Base-by-base conservation (phyloP, 2,329 filamentous ascomycete genomes). In the Chaetomium sp. region DNA sequence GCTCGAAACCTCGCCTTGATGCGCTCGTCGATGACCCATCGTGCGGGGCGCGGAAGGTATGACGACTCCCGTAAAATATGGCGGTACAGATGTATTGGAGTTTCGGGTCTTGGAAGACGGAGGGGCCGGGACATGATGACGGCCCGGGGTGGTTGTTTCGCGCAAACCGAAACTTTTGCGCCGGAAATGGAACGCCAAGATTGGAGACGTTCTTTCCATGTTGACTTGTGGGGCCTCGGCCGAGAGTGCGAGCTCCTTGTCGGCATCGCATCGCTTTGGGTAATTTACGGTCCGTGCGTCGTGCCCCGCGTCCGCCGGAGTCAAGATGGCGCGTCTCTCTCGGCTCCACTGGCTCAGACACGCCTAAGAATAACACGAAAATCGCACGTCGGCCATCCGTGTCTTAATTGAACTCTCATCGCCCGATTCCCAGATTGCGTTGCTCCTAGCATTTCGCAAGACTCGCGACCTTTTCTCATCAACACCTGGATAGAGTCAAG, bases 1-100 rank as follows among this genome's bases (percentile, higher is more conserved):
- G 68, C 67, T n/a, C 72, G 73, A 63, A 82, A 85, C 37, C 74
- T 73, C 6, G 62, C 57, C 50, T 70, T 69, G 46, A 84, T 76
- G 37, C 71, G 71, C 6, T 69, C 62, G 46, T 70, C 65, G 52
- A 80, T 69, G 53, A 71, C 75, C 2, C 70, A 66, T 41, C 75
- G 76, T 56, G 78, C 79, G 41, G 76, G 68, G 2, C 73, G 72
- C 1, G 81, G 81, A 2, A 86, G 76, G 64, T 86, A 86, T 34
- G 79, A 77, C 41, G 75, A 72, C 70, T 85, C 81, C 57, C 83
- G 80, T 38, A 86, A 78, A 27, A 86, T 70, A 56, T 80, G 75
- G 54, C 83, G 77, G 67, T 83, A 86, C 47, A 82, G 68, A 61
- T 78, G 75, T 11, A 76, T 62, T 4, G 71, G 46, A 1, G 55